Evolutionary conservation across 2,329 filamentous ascomycete genomes (phyloP), one percentile per base, ranked within the genome.

Genomic region (Diaporthe ampelina): DNA sequence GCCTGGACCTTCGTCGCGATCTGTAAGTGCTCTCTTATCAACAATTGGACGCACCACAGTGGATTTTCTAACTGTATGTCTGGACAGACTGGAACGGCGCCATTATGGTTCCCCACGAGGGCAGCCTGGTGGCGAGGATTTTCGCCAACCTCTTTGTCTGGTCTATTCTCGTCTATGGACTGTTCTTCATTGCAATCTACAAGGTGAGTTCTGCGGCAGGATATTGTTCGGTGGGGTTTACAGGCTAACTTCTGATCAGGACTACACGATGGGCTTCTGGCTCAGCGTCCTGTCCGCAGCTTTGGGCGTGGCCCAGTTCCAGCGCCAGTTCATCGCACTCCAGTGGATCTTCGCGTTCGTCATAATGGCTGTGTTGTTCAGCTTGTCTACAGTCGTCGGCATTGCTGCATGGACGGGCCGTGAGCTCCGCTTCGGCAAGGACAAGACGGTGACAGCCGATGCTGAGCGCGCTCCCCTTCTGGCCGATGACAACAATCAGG

Each of bases 281-380:
- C 88, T 98, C 78, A 93, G 91, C 78, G 88, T 95, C 58, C 86
- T 97, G 61, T 86, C 91, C 1, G 91, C 94, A 7, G 91, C 94
- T 24, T 91, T 97, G 56, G 94, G 94, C 17, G 91, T 97, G 21
- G 89, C 91, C 19, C 95, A 98, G 82, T 92, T 97, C 84, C 85
- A 91, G 68, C 88, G 89, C 79, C 91, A 95, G 81, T 83, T 92
- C 74, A 87, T 97, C 77, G 94, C 94, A 9, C 87, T 97, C 77
- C 95, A 98, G 85, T 97, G 95, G 95, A 96, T 97, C 83, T 97
- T 97, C 82, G 94, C 95, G 45, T 97, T 97, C 80, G 87, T 91
- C 76, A 95, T 97, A 81, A 95, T 96, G 88, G 90, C 88, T 0
- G 81, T 94, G 35, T 89, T 97, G 70, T 93, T 97, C 81, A 82